phyloP scores from a whole-genome alignment of 1,284 basidiomycete species.

The Sanguinoderma infundibulare region DNA sequence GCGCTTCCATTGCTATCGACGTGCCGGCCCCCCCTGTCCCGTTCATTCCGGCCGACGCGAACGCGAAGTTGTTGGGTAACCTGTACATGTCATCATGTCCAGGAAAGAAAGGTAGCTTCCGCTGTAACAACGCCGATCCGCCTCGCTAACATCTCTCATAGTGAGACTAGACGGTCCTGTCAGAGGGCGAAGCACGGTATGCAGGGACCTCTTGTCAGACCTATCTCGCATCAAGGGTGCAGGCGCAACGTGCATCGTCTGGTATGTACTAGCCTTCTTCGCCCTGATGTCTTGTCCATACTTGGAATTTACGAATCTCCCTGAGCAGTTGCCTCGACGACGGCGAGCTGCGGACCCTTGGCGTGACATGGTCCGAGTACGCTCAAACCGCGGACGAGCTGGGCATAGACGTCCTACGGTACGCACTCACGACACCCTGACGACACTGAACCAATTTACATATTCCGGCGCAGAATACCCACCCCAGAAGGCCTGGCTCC shows the following conservation, averaged over 20 bases:
- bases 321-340: constrained; percentile 80
- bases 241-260: constrained; percentile 84
- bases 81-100: constrained; percentile 92
- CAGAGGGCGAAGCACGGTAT: constrained; percentile 84
- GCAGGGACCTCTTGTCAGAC: constrained; percentile 82
- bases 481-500: constrained; percentile 93
- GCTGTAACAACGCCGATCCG: background rate
- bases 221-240: constrained; percentile 76
- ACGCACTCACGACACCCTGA: constrained; percentile 2
- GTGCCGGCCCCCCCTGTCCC: constrained; percentile 11
- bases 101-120: constrained; percentile 81
- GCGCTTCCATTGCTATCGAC: background rate
- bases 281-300: background rate
- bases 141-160: constrained; percentile 31
- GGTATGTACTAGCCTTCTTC: constrained; percentile 50
- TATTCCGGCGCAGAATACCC: constrained; percentile 63
- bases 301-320: background rate
- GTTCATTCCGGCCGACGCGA: constrained; percentile 9
- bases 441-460: background rate
- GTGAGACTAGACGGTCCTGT: constrained; percentile 85
- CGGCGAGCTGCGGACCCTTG: constrained; percentile 83
- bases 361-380: constrained; percentile 85
- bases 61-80: constrained; percentile 72
- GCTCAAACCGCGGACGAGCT: constrained; percentile 60
- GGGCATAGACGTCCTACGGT: constrained; percentile 79